These are phyloP conservation scores for Sporothrix luriei DNA, from an alignment of 2,329 filamentous ascomycete species.

Conservation along the genomic window DNA sequence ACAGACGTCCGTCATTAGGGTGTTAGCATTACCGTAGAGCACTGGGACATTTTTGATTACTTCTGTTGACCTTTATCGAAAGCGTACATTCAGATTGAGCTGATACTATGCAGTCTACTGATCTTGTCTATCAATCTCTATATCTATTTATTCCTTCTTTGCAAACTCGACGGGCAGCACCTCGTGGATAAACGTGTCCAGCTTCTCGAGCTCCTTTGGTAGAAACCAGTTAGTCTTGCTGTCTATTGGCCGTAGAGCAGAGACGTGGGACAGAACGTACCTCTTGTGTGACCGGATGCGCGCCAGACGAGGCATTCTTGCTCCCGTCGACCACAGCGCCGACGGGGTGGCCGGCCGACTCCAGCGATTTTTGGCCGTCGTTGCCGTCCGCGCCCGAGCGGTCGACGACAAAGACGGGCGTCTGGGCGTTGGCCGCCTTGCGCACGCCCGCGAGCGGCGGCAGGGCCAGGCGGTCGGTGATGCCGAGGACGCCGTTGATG, in stretches of 20 bases:
- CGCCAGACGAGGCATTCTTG: neutral
- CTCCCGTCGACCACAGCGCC: neutral
- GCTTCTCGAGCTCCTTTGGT: slow-evolving; percentile 9
- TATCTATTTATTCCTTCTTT: slow-evolving; percentile 10
- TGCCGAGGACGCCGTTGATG: slow-evolving; percentile 15
- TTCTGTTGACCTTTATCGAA: too few species aligned
- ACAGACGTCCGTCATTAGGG: too few species aligned
- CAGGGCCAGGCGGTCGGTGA: neutral
- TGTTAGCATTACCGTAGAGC: too few species aligned
- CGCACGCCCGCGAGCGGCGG: neutral
- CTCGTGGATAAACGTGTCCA: slow-evolving; percentile 16
- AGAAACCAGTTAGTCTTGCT: too few species aligned
- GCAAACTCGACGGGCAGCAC: slow-evolving; percentile 18
- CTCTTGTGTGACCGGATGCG: slow-evolving; percentile 13
- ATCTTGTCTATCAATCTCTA: too few species aligned
- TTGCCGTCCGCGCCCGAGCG: slow-evolving; percentile 14
- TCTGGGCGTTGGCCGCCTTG: neutral
- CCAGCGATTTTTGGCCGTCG: neutral
- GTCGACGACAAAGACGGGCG: slow-evolving; percentile 10
- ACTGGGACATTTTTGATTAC: too few species aligned
- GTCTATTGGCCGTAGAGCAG: too few species aligned
- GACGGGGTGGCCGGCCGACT: slow-evolving; percentile 4
- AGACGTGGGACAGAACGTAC: neutral
- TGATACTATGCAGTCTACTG: neutral
- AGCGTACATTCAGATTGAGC: too few species aligned